Evolutionary conservation across 139 green algal genomes (phyloP), one percentile per base, ranked within the genome.

Genomic region (Asterochloris sp.): DNA sequence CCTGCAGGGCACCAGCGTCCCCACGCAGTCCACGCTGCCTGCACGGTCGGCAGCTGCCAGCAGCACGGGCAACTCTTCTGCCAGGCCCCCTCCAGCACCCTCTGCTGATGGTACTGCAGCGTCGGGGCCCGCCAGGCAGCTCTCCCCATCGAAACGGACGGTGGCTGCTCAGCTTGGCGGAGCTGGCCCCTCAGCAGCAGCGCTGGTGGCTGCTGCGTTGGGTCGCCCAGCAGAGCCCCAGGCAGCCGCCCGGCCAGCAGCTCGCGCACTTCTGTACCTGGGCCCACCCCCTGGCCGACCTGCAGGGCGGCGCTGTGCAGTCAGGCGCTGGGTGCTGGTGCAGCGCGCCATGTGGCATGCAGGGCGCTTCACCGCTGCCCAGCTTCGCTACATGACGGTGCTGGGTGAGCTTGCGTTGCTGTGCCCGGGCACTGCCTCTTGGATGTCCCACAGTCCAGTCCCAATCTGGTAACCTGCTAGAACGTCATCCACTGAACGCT

Each of bases 321-420:
- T 90, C 66, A 27, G 64, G 71, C 87, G 88, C 21, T 92, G 89
- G 89, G 84, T 90, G 60, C 47, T 87, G 78, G 89, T 86, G 54
- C 87, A 92, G 82, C 76, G 79, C 62, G 85, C 85, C n/a, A 69
- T 91, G 73, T 87, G 83, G 27, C 63, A 67, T 13, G 83, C 90
- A 63, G 73, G 82, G 66, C 81, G 83, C 21, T 81, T 92, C 60
- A 86, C 83, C 27, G 19, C 54, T 0, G 77, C 74, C 15, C 89
- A 91, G 80, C 76, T 89, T 26, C 87, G 86, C 28, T 92, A 91
- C 85, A 82, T 92, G 69, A 79, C 83, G 47, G 83, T 91, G 69
- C 85, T 92, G 16, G 83, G 81, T 90, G 54, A 67, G 67, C 38
- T 10, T 26, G 11, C 77, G 23, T 62, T 62, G 16, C 1, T 21